Base-by-base conservation (phyloP, 129 eudicot species). In the Pittosporum tobira region DNA sequence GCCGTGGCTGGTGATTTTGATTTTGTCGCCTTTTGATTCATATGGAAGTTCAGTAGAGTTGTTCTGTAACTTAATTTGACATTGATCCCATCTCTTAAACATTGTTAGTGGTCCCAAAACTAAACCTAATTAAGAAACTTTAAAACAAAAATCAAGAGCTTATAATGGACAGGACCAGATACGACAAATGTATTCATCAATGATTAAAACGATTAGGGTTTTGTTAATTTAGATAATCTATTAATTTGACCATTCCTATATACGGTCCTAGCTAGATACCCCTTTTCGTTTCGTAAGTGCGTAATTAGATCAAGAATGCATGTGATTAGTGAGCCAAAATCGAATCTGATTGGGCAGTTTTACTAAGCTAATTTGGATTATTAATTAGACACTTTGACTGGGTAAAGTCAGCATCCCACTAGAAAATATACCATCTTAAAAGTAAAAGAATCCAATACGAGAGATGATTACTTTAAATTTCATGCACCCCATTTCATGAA, bases 141-240 rank as follows among this genome's bases (percentile, higher is more conserved):
- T n/a, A 23, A 25, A 53, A 26, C 0, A 31, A 15, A 53, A 53
- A n/a, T n/a, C n/a, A n/a, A 16, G 10, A 24, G 37, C 16, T 29
- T 7, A 54, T 28, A n/a, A n/a, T n/a, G n/a, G 25, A 29, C 20
- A 27, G 4, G 15, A 3, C 25, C 31, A 29, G 2, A 52, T 27
- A 27, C 58, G 38, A 51, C 36, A 51, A 27, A 1, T 13, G 57
- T 37, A 18, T 21, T 24, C 25, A 51, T 24, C 37, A 31, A 26
- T 13, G n/a, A 52, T 52, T 10, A 53, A 20, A 4, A 27, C 13
- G 42, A 53, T 53, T 53, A 28, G 28, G 0, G 7, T 18, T 26
- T 53, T 28, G 34, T 53, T 53, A 53, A 53, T 19, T n/a, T n/a
- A n/a, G n/a, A 28, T 28, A 27, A 53, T 27, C 40, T 15, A 53